Percentiles rank a stretch among this genome's conserved stretches.
Evolutionary conservation across 2,329 filamentous ascomycete species (phyloP).

Genomic region (Pyrenophora tritici-repentis): DNA sequence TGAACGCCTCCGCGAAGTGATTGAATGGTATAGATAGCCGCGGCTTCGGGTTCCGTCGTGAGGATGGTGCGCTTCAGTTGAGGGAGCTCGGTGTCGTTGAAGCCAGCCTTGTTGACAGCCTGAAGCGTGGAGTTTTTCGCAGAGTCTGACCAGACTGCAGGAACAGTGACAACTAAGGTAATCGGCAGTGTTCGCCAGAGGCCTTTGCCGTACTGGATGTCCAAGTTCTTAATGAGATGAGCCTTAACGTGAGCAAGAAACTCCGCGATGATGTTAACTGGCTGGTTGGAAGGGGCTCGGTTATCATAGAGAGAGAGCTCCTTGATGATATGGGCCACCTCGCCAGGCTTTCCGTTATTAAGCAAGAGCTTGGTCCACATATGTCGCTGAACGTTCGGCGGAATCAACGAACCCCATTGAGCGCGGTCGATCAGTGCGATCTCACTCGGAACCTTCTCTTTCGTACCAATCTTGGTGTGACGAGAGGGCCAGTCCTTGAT

Average conservation of each 20-base stretch:
- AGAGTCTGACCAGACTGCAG: slow-evolving; percentile 33
- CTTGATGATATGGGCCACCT: too few relatives aligned
- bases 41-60: slow-evolving; percentile 32
- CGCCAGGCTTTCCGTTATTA: too few relatives aligned
- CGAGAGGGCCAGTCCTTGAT: slow-evolving; percentile 37
- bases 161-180: slow-evolving; percentile 30
- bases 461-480: slow-evolving; percentile 30
- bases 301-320: too few relatives aligned
- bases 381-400: slow-evolving; percentile 26
- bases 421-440: too few relatives aligned
- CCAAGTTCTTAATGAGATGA: slow-evolving; percentile 29
- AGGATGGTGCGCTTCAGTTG: slow-evolving; percentile 12
- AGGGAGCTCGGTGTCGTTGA: slow-evolving; percentile 17
- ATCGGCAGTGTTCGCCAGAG: slow-evolving; percentile 21
- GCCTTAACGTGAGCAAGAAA: slow-evolving; percentile 30
- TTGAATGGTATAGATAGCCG: slow-evolving; percentile 33
- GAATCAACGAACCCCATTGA: slow-evolving; percentile 17
- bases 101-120: slow-evolving; percentile 27
- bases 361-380: slow-evolving; percentile 47
- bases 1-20: slow-evolving; percentile 15
- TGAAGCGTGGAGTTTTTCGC: slow-evolving; percentile 27
- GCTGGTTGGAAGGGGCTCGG: too few relatives aligned
- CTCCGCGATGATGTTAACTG: slow-evolving; percentile 39
- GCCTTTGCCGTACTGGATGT: slow-evolving; percentile 22
- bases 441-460: slow-evolving; percentile 39